Evolutionary conservation across 2,329 filamentous ascomycete genomes (phyloP).

Genomic region (Trichoderma semiorbis): DNA sequence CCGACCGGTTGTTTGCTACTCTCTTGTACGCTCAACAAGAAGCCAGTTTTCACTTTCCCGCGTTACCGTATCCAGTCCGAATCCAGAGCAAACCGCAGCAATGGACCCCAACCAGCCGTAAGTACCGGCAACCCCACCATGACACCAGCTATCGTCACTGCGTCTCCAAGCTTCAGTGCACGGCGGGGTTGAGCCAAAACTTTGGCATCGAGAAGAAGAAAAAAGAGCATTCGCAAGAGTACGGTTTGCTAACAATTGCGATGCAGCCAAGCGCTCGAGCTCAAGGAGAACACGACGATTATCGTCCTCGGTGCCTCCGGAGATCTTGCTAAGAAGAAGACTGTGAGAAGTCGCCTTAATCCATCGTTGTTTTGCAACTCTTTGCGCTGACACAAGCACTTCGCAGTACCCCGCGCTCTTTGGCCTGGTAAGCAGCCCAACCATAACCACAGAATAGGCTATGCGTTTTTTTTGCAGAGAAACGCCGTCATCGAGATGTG

Average conservation of each 20-base stretch:
- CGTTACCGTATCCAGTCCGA: background rate
- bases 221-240: background rate
- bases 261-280: conserved; percentile 71
- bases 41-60: background rate
- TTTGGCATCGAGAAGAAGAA: background rate
- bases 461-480: background rate
- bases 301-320: conserved; percentile 95
- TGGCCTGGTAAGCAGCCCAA: conserved; percentile 69
- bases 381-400: conserved; percentile 12
- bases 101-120: conserved; percentile 18
- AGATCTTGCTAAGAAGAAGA: conserved; percentile 99
- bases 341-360: conserved; percentile 53
- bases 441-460: background rate
- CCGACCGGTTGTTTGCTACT: background rate
- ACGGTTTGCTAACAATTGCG: conserved; percentile 16
- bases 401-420: conserved; percentile 90
- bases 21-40: background rate
- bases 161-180: conserved; percentile 7
- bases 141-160: conserved; percentile 18
- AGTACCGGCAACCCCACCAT: conserved; percentile 19
- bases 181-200: conserved; percentile 15
- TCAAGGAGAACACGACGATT: conserved; percentile 97
- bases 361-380: conserved; percentile 9
- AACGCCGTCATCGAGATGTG: background rate
- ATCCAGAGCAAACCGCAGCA: conserved; percentile 16